Base-by-base conservation (phyloP, 1,284 basidiomycete genomes). In the Apiotrichum veenhuisii region DNA sequence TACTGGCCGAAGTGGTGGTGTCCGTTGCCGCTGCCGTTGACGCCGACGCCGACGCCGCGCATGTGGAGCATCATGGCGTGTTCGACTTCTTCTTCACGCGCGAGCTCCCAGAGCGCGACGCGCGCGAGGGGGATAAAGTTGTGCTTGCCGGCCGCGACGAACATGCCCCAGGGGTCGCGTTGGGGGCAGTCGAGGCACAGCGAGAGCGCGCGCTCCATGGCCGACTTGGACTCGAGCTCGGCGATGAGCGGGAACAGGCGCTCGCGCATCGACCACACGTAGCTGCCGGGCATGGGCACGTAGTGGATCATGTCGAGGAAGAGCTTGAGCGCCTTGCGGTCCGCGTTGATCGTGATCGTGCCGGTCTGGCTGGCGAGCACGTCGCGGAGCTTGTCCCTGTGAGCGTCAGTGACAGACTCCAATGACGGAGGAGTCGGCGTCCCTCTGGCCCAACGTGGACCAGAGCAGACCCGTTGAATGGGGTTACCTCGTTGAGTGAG, bases 191-290 rank as follows among this genome's bases (percentile, higher is more conserved):
- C 34, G 36, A 50, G 23, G 38, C 55, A 33, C 5, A 20, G 12
- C 38, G 54, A 49, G 22, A 61, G 49, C 20, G 52, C 57, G 48
- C 57, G 56, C 34, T 65, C 59, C 30, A 46, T 34, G 25, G 61
- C 53, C 10, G 26, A 26, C 15, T 48, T 40, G 22, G 43, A 44
- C 20, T 50, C 57, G 40, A 57, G 27, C 25, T 52, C 33, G 50
- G 61, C 64, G 50, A 53, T 56, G 20, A 65, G 59, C 30, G 54
- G 49, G 50, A 65, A 50, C 46, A 65, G 61, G 18, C 41, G 34
- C 12, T 44, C 50, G 48, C 51, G 58, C 36, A 41, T n/a, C 5
- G 33, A 8, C 52, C 59, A 63, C 25, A 63, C 37, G 33, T 22
- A 38, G 47, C 22, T 11, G 18, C 42, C 14, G 3, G 63, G 63